Conservation (phyloP, 495 filamentous ascomycete genomes). For the Xylaria cubensis region DNA sequence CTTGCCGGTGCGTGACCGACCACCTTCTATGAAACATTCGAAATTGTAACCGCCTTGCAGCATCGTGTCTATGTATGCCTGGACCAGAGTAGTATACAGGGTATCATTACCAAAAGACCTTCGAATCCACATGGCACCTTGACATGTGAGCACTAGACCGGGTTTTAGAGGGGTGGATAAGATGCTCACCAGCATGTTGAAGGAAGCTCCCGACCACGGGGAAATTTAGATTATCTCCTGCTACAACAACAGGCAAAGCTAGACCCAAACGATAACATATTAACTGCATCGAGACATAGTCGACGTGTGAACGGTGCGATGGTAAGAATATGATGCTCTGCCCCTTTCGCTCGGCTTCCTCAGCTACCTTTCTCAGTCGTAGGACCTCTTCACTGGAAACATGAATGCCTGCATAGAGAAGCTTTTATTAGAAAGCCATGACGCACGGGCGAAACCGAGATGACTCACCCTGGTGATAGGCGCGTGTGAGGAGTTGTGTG, state of each 20-base stretch:
- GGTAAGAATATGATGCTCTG: constrained; percentile 96
- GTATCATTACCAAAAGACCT: constrained; percentile 91
- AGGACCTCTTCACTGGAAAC: constrained; percentile 93
- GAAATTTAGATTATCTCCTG: constrained; percentile 95
- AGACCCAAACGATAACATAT: constrained; percentile 94
- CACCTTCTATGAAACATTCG: constrained; percentile 96
- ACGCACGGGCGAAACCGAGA: neutral
- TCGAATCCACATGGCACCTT: constrained; percentile 95
- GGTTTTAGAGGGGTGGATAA: neutral
- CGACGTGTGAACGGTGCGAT: constrained; percentile 92
- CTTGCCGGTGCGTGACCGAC: constrained; percentile 90
- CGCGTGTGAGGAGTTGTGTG: constrained; percentile 86
- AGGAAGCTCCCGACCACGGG: constrained; percentile 88
- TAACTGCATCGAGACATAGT: constrained; percentile 91
- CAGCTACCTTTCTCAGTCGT: constrained; percentile 78
- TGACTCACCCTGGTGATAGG: constrained; percentile 82
- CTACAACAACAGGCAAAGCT: constrained; percentile 88
- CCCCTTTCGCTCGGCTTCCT: constrained; percentile 81
- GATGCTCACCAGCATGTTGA: constrained; percentile 78
- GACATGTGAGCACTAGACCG: constrained; percentile 9
- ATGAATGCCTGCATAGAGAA: constrained; percentile 65
- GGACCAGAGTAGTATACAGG: constrained; percentile 87
- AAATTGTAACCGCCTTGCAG: constrained; percentile 91
- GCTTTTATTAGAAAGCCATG: constrained; percentile 12
- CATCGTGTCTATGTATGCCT: constrained; percentile 93